These are phyloP conservation scores for Ophiosphaerella narmari DNA, from an alignment of 2,329 filamentous ascomycete species.

Conservation along the genomic window DNA sequence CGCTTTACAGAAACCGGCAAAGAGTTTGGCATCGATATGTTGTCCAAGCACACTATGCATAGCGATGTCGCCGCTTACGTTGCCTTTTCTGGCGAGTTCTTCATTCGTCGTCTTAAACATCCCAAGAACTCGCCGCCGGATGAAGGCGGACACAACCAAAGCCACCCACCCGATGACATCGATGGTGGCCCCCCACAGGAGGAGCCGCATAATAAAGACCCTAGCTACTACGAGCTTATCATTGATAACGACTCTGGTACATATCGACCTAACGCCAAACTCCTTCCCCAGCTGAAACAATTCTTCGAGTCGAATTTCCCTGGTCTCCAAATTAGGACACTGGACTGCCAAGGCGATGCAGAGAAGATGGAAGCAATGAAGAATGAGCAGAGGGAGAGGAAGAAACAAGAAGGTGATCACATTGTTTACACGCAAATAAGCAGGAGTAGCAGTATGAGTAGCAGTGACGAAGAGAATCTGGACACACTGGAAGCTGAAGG, in stretches of 20 bases:
- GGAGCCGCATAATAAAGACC: slow-evolving; percentile 52
- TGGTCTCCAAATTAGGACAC: slow-evolving; percentile 72
- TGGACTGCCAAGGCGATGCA: slow-evolving; percentile 75
- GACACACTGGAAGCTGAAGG: slow-evolving; percentile 44
- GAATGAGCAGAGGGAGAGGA: slow-evolving; percentile 71
- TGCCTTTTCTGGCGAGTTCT: slow-evolving; percentile 91
- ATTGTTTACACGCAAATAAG: slow-evolving; percentile 61
- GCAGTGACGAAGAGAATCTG: slow-evolving; percentile 63
- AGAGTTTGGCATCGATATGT: slow-evolving; percentile 89
- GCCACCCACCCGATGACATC: slow-evolving; percentile 59
- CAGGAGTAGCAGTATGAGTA: slow-evolving; percentile 54
- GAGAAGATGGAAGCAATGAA: slow-evolving; percentile 76
- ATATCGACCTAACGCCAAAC: slow-evolving; percentile 81
- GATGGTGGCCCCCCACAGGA: slow-evolving; percentile 50
- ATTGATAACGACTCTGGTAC: slow-evolving; percentile 97
- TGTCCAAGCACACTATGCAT: slow-evolving; percentile 97
- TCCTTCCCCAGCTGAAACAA: slow-evolving; percentile 71
- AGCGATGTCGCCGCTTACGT: slow-evolving; percentile 90
- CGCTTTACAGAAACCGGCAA: slow-evolving; percentile 95
- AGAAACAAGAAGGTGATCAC: slow-evolving; percentile 64
- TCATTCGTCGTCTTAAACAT: slow-evolving; percentile 72
- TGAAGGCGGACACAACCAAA: slow-evolving; percentile 40
- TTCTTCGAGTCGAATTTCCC: slow-evolving; percentile 77
- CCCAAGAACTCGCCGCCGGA: slow-evolving; percentile 45
- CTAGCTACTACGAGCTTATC: slow-evolving; percentile 74